These are phyloP conservation scores for Pogostemon cablin DNA, from an alignment of 257 asterid genomes.

Conservation along the genomic window DNA sequence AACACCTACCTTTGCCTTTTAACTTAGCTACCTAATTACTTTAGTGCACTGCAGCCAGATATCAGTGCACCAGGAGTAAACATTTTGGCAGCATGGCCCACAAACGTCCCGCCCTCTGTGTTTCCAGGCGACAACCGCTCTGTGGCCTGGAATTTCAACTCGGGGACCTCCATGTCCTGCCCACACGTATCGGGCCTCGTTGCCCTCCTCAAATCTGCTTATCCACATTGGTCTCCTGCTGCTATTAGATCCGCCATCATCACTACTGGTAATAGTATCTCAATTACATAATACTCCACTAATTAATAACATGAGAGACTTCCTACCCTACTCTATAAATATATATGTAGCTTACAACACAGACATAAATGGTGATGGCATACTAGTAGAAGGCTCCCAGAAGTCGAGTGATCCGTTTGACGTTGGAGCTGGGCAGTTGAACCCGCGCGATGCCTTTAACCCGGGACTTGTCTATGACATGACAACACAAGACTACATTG, in stretches of 20 bases:
- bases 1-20: no score
- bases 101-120: constrained; percentile 42
- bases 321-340: neutral
- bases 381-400: constrained; percentile 38
- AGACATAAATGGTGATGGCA: constrained; percentile 43
- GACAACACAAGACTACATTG: constrained; percentile 43
- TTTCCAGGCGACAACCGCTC: constrained; percentile 37
- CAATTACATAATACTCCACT: neutral
- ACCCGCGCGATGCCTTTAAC: constrained; percentile 58
- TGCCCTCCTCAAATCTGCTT: constrained; percentile 61
- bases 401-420: constrained; percentile 51
- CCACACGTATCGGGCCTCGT: constrained; percentile 73
- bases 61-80: constrained; percentile 72
- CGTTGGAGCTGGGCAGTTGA: constrained; percentile 70
- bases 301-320: neutral
- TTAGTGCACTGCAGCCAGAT: constrained; percentile 48
- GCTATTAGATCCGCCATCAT: constrained; percentile 70
- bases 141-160: constrained; percentile 45
- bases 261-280: constrained; percentile 54
- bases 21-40: no score
- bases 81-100: constrained; percentile 71
- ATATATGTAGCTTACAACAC: constrained; percentile 39
- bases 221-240: constrained; percentile 76
- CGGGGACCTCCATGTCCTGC: constrained; percentile 87
- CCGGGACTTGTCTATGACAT: constrained; percentile 71